Evolutionary conservation across 345 rosid species (phyloP).

Genomic region (Physaria fendleri): DNA sequence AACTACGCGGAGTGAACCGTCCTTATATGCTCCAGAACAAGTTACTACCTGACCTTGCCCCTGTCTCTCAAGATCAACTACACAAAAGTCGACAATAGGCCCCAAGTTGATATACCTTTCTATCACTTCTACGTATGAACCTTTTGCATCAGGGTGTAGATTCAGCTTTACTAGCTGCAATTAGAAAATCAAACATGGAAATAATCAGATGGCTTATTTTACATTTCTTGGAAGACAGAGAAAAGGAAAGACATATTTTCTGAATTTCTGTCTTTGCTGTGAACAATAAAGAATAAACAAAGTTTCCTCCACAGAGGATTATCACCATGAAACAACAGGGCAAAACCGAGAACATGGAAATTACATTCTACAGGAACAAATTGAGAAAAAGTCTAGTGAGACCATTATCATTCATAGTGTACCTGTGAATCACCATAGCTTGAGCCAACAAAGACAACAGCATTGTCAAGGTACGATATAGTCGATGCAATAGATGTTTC

Average conservation of each 20-base stretch:
- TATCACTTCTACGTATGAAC: conserved; percentile 82
- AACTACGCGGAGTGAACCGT: conserved; percentile 92
- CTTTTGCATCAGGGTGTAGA: conserved; percentile 78
- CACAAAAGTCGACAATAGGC: conserved; percentile 89
- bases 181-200: neutral
- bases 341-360: neutral
- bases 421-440: conserved; percentile 99
- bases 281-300: neutral
- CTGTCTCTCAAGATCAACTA: conserved; percentile 96
- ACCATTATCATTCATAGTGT: neutral
- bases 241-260: conserved; percentile 1
- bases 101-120: conserved; percentile 90
- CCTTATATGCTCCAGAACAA: conserved; percentile 95
- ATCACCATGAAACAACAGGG: neutral
- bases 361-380: neutral
- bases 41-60: conserved; percentile 99
- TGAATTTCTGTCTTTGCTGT: neutral
- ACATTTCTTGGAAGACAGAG: neutral
- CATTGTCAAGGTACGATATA: conserved; percentile 90
- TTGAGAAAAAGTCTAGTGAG: neutral
- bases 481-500: conserved; percentile 93
- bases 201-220: neutral
- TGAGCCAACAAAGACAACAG: conserved; percentile 79
- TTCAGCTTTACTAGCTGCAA: conserved; percentile 83
- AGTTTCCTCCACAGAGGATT: neutral